Base-by-base conservation (phyloP, 441 rosid genomes). In the California macrophylla region DNA sequence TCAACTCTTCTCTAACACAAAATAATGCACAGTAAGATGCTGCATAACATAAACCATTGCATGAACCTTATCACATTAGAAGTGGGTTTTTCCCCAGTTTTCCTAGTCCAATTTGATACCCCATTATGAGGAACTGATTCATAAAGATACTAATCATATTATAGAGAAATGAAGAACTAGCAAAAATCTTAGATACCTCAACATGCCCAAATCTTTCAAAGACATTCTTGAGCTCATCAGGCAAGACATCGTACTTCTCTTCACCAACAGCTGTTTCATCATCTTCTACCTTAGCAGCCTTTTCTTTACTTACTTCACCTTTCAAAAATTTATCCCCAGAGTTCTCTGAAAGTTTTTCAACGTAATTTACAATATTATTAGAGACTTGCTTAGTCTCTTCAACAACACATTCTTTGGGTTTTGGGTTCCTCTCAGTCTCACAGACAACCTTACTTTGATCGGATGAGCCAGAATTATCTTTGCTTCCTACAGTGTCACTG, bases 401-500 rank as follows among this genome's bases (percentile, higher is more conserved):
- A 52, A 16, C 61, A 84, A 83, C 34, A 77, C 21, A 58, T 56
- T 75, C 70, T 74, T 81, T 64, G 60, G 66, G 54, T 70, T 47
- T 66, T 21, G 56, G 70, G 72, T 68, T 52, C 3, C 25, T 61
- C 24, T 28, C 66, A 42, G 47, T 52, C 10, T 47, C 25, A 38
- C 30, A 38, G 28, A 50, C 65, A 21, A 7, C 64, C 8, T 9
- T 23, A 58, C 58, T 50, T 20, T 23, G 25, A 45, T 69, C 62
- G 60, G 12, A 3, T 16, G 64, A 29, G 60, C 24, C 24, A 20
- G 63, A 56, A 29, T 40, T 66, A 69, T 74, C 74, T 32, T 66
- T 81, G 16, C 64, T 69, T 52, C 66, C 68, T 38, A 62, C 64
- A 10, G 69, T 61, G 66, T 20, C 68, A 66, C 64, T 77, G 65